phyloP scores from a whole-genome alignment of 2,329 filamentous ascomycete species.

The Calycina herbarum region DNA sequence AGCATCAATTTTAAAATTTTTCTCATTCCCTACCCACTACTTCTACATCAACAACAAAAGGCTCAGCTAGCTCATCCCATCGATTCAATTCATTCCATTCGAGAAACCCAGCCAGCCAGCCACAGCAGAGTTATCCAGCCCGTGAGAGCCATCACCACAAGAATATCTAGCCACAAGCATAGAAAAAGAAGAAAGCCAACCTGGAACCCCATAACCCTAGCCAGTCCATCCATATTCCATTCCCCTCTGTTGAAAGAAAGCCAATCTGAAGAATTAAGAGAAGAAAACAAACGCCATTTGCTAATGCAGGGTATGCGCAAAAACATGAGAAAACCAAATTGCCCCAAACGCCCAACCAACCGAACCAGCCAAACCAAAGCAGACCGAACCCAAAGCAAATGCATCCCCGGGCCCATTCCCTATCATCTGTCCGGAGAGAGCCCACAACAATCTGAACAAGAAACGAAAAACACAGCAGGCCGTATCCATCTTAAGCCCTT shows the following conservation, averaged over 20 bases:
- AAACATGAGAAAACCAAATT: conserved; percentile 13
- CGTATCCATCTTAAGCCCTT: background rate
- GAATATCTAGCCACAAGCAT: background rate
- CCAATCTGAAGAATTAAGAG: background rate
- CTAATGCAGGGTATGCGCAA: conserved; percentile 31
- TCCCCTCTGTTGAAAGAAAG: background rate
- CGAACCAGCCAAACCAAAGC: background rate
- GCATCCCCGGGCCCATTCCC: background rate
- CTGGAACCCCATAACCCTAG: background rate
- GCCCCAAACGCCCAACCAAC: background rate
- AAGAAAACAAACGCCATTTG: conserved; percentile 17
- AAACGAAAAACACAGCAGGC: background rate
- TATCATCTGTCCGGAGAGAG: background rate
- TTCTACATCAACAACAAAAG: too few relatives aligned
- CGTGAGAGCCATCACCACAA: background rate
- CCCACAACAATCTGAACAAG: background rate
- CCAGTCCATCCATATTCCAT: background rate
- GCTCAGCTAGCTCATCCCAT: too few relatives aligned
- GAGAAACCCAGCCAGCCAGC: background rate
- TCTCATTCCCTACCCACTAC: too few relatives aligned
- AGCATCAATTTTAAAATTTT: too few relatives aligned
- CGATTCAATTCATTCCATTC: background rate
- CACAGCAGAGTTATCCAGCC: background rate
- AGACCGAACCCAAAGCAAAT: background rate
- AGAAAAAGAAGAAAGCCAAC: background rate